Evolutionary conservation across 2,329 filamentous ascomycete species (phyloP), one percentile per base, ranked within the genome.

Genomic region (Fusarium marasasianum): DNA sequence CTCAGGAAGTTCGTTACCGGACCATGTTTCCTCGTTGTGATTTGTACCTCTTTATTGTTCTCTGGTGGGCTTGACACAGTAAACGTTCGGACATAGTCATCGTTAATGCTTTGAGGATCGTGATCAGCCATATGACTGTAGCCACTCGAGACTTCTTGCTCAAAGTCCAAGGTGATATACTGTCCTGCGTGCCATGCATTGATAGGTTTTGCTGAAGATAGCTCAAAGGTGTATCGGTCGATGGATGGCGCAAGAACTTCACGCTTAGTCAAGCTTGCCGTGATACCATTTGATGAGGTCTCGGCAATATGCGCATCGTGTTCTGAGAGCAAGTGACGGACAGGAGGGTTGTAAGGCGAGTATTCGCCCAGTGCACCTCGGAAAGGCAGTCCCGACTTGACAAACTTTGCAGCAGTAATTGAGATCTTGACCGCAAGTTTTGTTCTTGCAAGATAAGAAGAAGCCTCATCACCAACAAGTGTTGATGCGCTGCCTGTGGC

Each of bases 91-190:
- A 96, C 86, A 71, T 90, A 95, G 79, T 98, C 94, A 79, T 97
- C 94, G 76, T 97, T 98, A 22, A 97, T 81, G 75, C 91, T 93
- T 72, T 87, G 87, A 10, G 94, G 94, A 74, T 97, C 94, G 65
- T 93, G 90, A 72, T 97, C 91, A 6, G 91, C 86, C 94, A 97
- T 97, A 80, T 97, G 95, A 55, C 87, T 89, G 81, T 94, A 97
- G 2, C 94, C 94, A 17, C 86, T 81, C 72, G 93, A 90, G 4
- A 97, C 84, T 76, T 95, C 91, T 0, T 86, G 80, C 18, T 87
- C 85, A 77, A 97, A 95, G 69, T 93, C 91, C 6, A 97, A 82
- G 3, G 93, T 94, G 24, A 93, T 88, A 81, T 96, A 94, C 78
- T 97, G 93, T 0, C 94, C 94, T 0, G 93, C 85, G 31, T 81